Evolutionary conservation across 805 yeast genomes (phyloP), one percentile per base, ranked within the genome.

Genomic region (Kockiozyma suomiensis): DNA sequence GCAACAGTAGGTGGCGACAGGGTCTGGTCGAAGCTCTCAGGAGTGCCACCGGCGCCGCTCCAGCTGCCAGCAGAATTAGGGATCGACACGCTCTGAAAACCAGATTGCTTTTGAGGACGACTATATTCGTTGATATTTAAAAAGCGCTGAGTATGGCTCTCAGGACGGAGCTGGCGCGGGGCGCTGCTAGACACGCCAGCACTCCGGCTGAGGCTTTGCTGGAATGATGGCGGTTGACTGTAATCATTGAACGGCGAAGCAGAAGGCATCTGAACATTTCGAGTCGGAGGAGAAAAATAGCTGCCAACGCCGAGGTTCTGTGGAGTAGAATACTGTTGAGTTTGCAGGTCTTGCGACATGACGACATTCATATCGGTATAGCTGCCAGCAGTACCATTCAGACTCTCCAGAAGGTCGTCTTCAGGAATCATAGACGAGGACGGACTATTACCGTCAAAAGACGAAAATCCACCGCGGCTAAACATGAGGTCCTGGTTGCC

Each of bases 161-260:
- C 66, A 17, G 58, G 56, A n/a, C 46, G 26, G 12, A 45, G 53
- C 32, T 37, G 35, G 30, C 50, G 35, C 23, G 50, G 43, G 10
- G 43, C 40, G 28, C 67, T 38, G 33, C 56, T 32, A 21, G 26
- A 19, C 51, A 19, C 23, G 12, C 51, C 49, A 21, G 35, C 49
- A 49, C 46, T 45, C 53, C 26, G 46, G 49, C 54, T 54, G 61
- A 19, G 32, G 7, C 46, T 68, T 35, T 56, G 49, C 38, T 65
- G 58, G 26, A 58, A 59, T 19, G 46, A 35, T 26, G 55, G 65
- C 38, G 37, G 50, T 17, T 56, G 56, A 67, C 62, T 59, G 48
- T 66, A 69, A 46, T 68, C 70, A 55, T 71, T 70, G 53, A 70
- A 70, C 25, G 74, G 72, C 12, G 72, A 69, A 32, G 71, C 58